Percentiles rank a stretch among this genome's conserved stretches.
Conservation (phyloP, 352 stramenopile species). For the Globisporangium nunn region DNA sequence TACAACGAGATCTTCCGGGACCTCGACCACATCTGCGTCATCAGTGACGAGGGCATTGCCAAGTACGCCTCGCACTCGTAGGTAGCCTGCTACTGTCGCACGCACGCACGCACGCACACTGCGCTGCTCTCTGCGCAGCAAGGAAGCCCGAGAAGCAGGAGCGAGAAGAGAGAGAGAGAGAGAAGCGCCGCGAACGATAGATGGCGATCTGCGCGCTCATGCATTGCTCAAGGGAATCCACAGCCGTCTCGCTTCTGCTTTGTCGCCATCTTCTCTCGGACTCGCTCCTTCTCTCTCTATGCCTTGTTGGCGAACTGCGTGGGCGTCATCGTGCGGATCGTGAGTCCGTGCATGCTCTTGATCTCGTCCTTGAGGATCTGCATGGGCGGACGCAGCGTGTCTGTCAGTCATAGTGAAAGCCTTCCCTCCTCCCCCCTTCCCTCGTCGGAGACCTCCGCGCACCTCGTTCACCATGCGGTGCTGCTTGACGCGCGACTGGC, state of each 20-base stretch:
- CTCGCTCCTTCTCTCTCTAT: conserved; percentile 16
- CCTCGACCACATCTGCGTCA: conserved; percentile 94
- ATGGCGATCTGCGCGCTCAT: no score
- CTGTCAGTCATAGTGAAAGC: not conserved
- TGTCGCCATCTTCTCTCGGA: not conserved
- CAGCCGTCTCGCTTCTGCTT: not conserved
- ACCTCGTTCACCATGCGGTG: conserved; percentile 86
- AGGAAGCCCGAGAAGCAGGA: no score
- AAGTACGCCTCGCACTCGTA: conserved; percentile 65
- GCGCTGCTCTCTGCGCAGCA: not conserved
- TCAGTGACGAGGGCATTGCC: conserved; percentile 89
- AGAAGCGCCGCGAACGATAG: no score
- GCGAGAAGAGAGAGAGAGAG: no score
- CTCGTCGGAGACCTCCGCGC: conserved; percentile 57
- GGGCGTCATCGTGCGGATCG: conserved; percentile 73
- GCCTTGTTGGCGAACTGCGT: conserved; percentile 62
- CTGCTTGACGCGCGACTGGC: conserved; percentile 82
- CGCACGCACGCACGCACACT: no score
- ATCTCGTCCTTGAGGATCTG: conserved; percentile 82
- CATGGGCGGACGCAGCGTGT: no score
- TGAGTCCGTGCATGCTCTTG: conserved; percentile 82
- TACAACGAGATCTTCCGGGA: conserved; percentile 97
- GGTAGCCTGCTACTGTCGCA: not conserved
- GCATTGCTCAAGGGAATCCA: not conserved
- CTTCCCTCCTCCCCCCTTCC: conserved; percentile 2